Base-by-base conservation (phyloP, 2,329 filamentous ascomycete genomes). In the Aureobasidium melanogenum region DNA sequence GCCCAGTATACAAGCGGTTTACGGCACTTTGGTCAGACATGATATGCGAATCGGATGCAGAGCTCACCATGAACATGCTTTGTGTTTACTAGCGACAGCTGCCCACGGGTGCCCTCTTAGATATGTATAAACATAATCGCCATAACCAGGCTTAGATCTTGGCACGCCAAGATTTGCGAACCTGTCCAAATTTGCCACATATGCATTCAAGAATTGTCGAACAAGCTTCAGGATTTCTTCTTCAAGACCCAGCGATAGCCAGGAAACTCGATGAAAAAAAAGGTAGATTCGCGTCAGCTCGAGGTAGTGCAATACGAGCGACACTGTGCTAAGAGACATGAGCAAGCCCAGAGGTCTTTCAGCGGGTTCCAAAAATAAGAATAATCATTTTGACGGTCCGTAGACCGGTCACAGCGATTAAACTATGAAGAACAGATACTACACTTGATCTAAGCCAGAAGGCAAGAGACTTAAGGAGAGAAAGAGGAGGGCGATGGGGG, bases 401-500 rank as follows among this genome's bases (percentile, higher is more conserved):
- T 88, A 83, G 85, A 81, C 80, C 80, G 82, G 83, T 91, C 89
- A 88, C 88, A 92, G 88, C 88, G 86, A 91, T 91, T 91, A 92
- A 91, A 91, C 88, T 92, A 86, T 48, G 90, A 91, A 91, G 88
- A 92, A 91, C 88, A 56, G 52, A 56, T 56, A 56, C 52, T 56
- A 56, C 52, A 56, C 52, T 56, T 56, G 52, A 56, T 56, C 52
- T 56, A 56, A 56, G 52, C 52, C 52, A 56, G 24, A 56, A 56
- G 52, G 44, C 44, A 47, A 47, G 44, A 47, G 24, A 47, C 44
- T 30, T 47, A 9, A 10, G 44, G 24, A n/a, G 44, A 17, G 44
- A n/a, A 47, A 47, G 44, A 30, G 44, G 24, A 47, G 44, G 24
- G 44, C 44, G 44, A 47, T 24, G 43, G 10, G 5, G 14, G 15